Conservation (phyloP, 768 basidiomycete species). For the Udeniomyces megalosporus region DNA sequence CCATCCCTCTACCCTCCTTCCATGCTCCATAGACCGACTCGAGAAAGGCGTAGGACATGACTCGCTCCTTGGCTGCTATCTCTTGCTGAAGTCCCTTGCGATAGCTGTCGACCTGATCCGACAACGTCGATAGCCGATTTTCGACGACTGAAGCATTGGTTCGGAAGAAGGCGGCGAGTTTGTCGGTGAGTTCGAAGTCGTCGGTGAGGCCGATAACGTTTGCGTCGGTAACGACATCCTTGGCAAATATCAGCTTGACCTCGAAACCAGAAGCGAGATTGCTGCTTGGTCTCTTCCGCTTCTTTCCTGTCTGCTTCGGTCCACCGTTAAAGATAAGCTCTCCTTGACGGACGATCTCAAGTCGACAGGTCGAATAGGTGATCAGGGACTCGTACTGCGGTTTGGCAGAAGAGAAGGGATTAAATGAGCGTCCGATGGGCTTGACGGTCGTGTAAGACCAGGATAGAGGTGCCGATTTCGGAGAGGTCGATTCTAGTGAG, state of each 20-base stretch:
- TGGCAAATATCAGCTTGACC: slow-evolving; percentile 43
- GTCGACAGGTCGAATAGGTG: not conserved
- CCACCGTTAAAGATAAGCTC: not conserved
- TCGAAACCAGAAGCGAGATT: slow-evolving; percentile 39
- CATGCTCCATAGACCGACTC: slow-evolving; percentile 45
- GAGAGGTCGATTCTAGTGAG: not conserved
- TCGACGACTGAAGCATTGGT: not conserved
- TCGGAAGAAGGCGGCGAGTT: slow-evolving; percentile 32
- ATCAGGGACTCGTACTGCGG: slow-evolving; percentile 5
- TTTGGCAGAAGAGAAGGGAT: no score
- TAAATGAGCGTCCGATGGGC: no score
- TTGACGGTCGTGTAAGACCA: slow-evolving; percentile 7
- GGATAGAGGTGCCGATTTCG: not conserved
- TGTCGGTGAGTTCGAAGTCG: slow-evolving; percentile 46
- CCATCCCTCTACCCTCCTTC: slow-evolving; percentile 33
- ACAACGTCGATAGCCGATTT: slow-evolving; percentile 6
- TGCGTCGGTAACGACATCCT: slow-evolving; percentile 37
- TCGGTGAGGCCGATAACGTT: slow-evolving; percentile 47
- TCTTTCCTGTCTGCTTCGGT: no score
- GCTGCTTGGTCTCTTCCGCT: not conserved
- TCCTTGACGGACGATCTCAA: not conserved
- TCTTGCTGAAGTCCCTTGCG: slow-evolving; percentile 39
- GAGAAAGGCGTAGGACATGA: slow-evolving; percentile 50
- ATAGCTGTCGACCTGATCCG: slow-evolving; percentile 34
- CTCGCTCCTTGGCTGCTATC: slow-evolving; percentile 38